These are phyloP conservation scores for Colletotrichum lupini DNA, from an alignment of 2,329 filamentous ascomycete species.

Conservation along the genomic window DNA sequence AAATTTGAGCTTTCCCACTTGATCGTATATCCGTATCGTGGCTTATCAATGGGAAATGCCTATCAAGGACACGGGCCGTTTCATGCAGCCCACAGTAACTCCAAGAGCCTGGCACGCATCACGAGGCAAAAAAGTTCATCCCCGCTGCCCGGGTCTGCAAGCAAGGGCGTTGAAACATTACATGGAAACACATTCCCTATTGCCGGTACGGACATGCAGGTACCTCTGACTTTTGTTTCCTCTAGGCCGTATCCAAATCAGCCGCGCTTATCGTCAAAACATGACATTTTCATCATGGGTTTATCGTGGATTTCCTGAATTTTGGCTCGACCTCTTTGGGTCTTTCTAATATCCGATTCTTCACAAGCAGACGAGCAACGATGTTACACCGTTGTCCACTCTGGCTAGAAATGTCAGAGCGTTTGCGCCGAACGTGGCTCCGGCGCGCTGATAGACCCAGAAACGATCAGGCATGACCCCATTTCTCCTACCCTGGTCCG, in stretches of 20 bases:
- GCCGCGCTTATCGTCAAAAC: constrained; percentile 20
- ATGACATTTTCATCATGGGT: not conserved
- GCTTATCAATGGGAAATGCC: constrained; percentile 14
- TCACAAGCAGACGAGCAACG: constrained; percentile 11
- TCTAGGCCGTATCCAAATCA: not conserved
- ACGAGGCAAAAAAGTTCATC: constrained; percentile 13
- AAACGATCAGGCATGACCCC: constrained; percentile 27
- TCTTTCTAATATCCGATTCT: constrained; percentile 17
- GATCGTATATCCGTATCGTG: not conserved
- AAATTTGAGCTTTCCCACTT: not conserved
- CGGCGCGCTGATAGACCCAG: constrained; percentile 5
- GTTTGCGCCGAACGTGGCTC: constrained; percentile 24
- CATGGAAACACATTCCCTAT: constrained; percentile 25
- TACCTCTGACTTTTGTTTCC: constrained; percentile 6
- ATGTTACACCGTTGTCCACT: constrained; percentile 25
- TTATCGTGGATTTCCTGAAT: not conserved
- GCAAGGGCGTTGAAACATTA: constrained; percentile 32
- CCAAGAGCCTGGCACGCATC: not conserved
- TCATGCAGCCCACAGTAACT: constrained; percentile 26
- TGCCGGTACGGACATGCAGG: constrained; percentile 8
- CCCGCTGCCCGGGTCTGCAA: constrained; percentile 23
- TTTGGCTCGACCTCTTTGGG: not conserved
- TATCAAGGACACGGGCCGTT: constrained; percentile 19
- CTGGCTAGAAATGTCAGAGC: constrained; percentile 21
- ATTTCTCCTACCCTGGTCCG: constrained; percentile 15